Conservation (phyloP, 495 filamentous ascomycete genomes). For the Clohesyomyces aquaticus region DNA sequence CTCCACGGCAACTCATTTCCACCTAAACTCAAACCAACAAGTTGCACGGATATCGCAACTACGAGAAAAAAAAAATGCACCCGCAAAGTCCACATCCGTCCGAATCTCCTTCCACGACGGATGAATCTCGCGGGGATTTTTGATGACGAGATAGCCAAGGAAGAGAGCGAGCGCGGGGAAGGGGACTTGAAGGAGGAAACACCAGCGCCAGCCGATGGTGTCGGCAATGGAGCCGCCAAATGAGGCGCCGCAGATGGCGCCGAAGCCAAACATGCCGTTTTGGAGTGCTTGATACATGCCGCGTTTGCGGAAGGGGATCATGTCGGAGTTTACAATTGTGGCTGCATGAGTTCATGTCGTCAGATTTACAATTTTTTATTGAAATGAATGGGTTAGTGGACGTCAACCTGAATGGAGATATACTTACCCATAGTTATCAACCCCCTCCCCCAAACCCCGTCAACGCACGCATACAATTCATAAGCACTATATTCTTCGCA, state of each 20-base stretch:
- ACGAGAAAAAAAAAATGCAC: conserved; percentile 61
- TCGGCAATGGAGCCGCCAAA: conserved; percentile 57
- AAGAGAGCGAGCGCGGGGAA: conserved; percentile 58
- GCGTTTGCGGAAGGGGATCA: conserved; percentile 64
- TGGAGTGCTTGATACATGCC: conserved; percentile 69
- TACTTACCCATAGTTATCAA: conserved; percentile 61
- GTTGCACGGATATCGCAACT: conserved; percentile 59
- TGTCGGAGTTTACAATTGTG: conserved; percentile 68
- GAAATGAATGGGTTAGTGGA: no score
- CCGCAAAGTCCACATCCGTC: conserved; percentile 61
- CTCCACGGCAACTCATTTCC: conserved; percentile 67
- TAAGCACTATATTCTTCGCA: conserved; percentile 47
- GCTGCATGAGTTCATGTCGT: conserved; percentile 39
- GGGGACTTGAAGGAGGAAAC: conserved; percentile 55
- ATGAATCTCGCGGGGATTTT: conserved; percentile 31
- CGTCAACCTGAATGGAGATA: no score
- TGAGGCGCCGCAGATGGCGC: conserved; percentile 54
- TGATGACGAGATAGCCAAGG: conserved; percentile 58
- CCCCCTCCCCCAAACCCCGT: conserved; percentile 64
- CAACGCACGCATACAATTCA: conserved; percentile 54
- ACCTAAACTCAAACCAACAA: conserved; percentile 63
- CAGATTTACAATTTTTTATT: no score
- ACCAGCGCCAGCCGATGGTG: conserved; percentile 56
- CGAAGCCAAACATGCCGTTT: conserved; percentile 65
- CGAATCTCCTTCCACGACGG: conserved; percentile 49